Evolutionary conservation across 306 rosid species (phyloP).

Genomic region (Vicia sativa): DNA sequence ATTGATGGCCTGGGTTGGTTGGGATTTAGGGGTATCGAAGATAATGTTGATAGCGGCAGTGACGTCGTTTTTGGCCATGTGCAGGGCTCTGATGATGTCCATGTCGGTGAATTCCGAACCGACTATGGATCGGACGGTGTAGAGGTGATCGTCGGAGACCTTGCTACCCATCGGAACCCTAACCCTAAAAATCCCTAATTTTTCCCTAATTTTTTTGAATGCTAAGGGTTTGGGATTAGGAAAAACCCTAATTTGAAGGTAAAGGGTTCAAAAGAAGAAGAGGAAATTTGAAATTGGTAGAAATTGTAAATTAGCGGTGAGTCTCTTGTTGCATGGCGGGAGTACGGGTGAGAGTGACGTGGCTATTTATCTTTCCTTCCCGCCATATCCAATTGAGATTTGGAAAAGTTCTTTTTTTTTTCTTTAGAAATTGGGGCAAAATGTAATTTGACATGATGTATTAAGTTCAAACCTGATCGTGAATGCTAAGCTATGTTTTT

Average conservation of each 20-base stretch:
- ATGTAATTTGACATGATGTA: too few species aligned
- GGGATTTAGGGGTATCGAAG: conserved; percentile 56
- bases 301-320: conserved; percentile 1
- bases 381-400: conserved; percentile 40
- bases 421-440: too few species aligned
- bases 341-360: conserved; percentile 27
- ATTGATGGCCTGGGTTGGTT: conserved; percentile 32
- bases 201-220: too few species aligned
- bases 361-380: conserved; percentile 36
- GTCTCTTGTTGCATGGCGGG: conserved; percentile 37
- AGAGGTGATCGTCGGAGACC: conserved; percentile 61
- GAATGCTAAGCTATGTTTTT: too few species aligned
- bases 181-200: conserved; percentile 45
- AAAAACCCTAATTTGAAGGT: too few species aligned
- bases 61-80: conserved; percentile 85
- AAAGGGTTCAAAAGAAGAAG: conserved; percentile 3
- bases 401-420: too few species aligned
- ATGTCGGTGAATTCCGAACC: conserved; percentile 75
- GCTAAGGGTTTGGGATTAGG: background rate
- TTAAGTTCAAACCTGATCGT: too few species aligned
- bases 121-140: conserved; percentile 79
- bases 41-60: conserved; percentile 90
- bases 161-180: conserved; percentile 69
- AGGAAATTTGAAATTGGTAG: background rate
- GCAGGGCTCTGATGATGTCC: conserved; percentile 91